Evolutionary conservation across 441 rosid genomes (phyloP), one percentile per base, ranked within the genome.

Genomic region (Populus hybrid): DNA sequence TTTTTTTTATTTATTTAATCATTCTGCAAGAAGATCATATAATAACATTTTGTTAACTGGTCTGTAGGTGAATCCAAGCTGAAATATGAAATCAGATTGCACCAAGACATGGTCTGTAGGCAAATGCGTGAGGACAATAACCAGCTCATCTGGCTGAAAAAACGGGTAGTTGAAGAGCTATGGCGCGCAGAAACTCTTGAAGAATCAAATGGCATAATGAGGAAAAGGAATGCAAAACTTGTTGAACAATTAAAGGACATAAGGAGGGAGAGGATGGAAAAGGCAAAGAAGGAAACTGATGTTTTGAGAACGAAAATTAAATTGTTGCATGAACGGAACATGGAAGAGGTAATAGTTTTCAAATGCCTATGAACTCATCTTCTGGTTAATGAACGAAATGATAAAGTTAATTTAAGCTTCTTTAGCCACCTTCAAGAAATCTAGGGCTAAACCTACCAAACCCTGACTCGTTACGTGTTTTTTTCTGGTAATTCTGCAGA

Each of bases 31-130:
- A 38, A 32, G n/a, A 16, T 26, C n/a, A 28, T 10, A 32, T 67
- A 6, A 1, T 67, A 18, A 67, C 12, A 26, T 74, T 72, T 7
- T 67, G 20, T 34, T 21, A 32, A n/a, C 32, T 30, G 0, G 24
- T 77, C 26, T 2, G 61, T 18, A 67, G 81, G 77, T 32, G 34
- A 32, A 32, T 32, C 34, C 4, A 26, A 23, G 80, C 46, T 78
- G 54, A 72, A 78, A 67, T 73, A 40, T 46, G 72, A 64, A 65
- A 66, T 78, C 64, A 84, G 85, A 76, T 92, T 95, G 4, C 83
- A 92, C 81, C 88, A 87, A 64, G 95, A 92, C 86, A 86, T 84
- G 91, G 91, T 93, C 66, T 50, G 91, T 88, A 75, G 88, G 86
- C 87, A 87, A 79, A 88, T 93, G 79, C 70, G 81, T 24, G 92